These are phyloP conservation scores for Mycena olivaceomarginata DNA, from an alignment of 768 basidiomycete species.

Conservation along the genomic window DNA sequence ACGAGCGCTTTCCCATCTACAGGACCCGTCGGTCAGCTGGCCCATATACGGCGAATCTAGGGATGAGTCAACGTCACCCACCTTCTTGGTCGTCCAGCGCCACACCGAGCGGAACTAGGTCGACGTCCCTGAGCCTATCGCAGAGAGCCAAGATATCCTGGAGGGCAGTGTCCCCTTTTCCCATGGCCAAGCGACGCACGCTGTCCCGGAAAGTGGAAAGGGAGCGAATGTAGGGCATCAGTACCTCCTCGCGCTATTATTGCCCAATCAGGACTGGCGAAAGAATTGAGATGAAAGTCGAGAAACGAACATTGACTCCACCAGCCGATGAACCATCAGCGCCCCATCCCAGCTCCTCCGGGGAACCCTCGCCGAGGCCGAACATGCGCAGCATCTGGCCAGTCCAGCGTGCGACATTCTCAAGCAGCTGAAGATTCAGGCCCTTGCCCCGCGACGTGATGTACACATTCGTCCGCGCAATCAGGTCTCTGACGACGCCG, in stretches of 20 bases:
- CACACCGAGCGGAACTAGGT: conserved; percentile 95
- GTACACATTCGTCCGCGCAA: conserved; percentile 92
- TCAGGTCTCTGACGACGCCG: conserved; percentile 84
- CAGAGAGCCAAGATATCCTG: conserved; percentile 91
- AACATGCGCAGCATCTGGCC: conserved; percentile 87
- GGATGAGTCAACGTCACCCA: conserved; percentile 69
- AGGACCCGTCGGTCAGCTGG: conserved; percentile 26
- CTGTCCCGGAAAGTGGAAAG: conserved; percentile 95
- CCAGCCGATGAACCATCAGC: conserved; percentile 68
- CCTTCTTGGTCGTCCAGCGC: conserved; percentile 98
- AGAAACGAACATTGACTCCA: conserved; percentile 70
- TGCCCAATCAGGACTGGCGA: conserved; percentile 19
- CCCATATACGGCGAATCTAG: not conserved
- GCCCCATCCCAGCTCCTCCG: conserved; percentile 92
- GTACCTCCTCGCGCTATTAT: conserved; percentile 84
- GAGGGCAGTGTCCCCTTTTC: conserved; percentile 76
- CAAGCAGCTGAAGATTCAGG: conserved; percentile 78
- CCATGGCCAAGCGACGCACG: conserved; percentile 88
- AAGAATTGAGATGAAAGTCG: conserved; percentile 15
- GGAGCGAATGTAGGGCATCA: conserved; percentile 92
- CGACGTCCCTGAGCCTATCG: conserved; percentile 92
- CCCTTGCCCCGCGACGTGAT: conserved; percentile 79
- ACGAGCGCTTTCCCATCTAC: conserved; percentile 96
- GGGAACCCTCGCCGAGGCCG: conserved; percentile 81
- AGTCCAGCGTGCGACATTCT: conserved; percentile 80